phyloP scores from a whole-genome alignment of 2,329 filamentous ascomycete species.

The Talaromyces sp. region DNA sequence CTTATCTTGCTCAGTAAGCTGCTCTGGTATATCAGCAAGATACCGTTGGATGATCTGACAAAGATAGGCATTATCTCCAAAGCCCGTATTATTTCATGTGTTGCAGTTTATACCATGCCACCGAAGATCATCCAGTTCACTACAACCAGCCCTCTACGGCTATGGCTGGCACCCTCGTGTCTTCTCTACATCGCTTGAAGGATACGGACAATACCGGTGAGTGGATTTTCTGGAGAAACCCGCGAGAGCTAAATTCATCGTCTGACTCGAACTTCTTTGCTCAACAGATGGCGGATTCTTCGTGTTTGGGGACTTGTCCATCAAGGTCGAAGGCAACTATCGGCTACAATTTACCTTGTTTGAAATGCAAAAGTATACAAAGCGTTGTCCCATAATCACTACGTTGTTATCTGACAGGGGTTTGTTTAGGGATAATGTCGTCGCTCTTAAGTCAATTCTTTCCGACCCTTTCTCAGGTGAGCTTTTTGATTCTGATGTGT shows the following conservation, averaged over 20 bases:
- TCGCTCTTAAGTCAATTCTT: conserved; percentile 49
- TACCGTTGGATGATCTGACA: conserved; percentile 7
- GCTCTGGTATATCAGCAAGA: conserved; percentile 18
- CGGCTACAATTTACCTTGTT: conserved; percentile 73
- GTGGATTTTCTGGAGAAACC: conserved; percentile 9
- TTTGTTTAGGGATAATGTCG: conserved; percentile 36
- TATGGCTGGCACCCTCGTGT: conserved; percentile 68
- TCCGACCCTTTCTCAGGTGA: conserved; percentile 67
- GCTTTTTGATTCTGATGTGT: neutral
- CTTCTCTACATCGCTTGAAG: conserved; percentile 76
- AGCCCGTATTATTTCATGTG: conserved; percentile 62
- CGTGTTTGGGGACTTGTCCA: conserved; percentile 83
- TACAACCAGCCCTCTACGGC: conserved; percentile 44
- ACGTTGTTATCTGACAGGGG: conserved; percentile 17
- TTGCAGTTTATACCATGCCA: conserved; percentile 50
- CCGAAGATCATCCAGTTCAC: conserved; percentile 41
- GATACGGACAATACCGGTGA: conserved; percentile 63
- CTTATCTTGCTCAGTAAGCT: conserved; percentile 57
- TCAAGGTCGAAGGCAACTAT: conserved; percentile 67
- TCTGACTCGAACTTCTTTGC: conserved; percentile 6
- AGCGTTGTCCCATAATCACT: neutral
- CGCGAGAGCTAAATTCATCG: neutral
- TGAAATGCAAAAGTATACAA: conserved; percentile 57
- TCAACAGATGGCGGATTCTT: conserved; percentile 73
- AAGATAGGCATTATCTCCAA: conserved; percentile 54